phyloP scores from a whole-genome alignment of 805 yeast species.

The Nematodospora valgi region DNA sequence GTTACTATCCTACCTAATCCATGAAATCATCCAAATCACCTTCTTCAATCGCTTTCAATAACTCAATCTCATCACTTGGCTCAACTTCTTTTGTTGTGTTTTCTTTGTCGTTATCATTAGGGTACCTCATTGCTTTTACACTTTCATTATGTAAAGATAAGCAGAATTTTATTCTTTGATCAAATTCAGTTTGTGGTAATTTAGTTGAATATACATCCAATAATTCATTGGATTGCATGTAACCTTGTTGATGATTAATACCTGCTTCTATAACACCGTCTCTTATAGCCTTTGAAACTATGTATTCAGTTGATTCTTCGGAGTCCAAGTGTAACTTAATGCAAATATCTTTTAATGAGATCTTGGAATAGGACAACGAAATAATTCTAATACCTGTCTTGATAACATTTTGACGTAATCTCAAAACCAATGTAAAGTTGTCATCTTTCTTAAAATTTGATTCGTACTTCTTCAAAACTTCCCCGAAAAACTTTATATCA shows the following conservation, averaged over 20 bases:
- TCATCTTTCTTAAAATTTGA: conserved; percentile 66
- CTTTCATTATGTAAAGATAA: conserved; percentile 86
- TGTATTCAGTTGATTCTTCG: conserved; percentile 95
- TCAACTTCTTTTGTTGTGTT: conserved; percentile 29
- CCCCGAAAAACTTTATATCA: conserved; percentile 76
- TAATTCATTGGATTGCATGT: conserved; percentile 85
- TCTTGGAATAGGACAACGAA: conserved; percentile 84
- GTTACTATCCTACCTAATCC: conserved; percentile 23
- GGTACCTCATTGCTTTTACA: conserved; percentile 94
- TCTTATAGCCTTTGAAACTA: conserved; percentile 93
- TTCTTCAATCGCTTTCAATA: conserved; percentile 49
- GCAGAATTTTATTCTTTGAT: conserved; percentile 92
- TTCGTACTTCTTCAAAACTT: conserved; percentile 63
- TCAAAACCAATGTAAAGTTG: conserved; percentile 76
- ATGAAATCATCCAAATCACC: conserved; percentile 52
- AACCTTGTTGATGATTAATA: conserved; percentile 86
- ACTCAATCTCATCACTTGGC: conserved; percentile 39
- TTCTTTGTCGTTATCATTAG: conserved; percentile 39
- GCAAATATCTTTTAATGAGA: conserved; percentile 91
- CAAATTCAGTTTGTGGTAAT: conserved; percentile 82
- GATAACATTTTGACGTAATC: conserved; percentile 94
- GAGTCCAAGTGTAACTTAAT: conserved; percentile 86
- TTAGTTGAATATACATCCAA: conserved; percentile 83
- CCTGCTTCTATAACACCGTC: conserved; percentile 97
- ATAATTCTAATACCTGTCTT: conserved; percentile 96